Conservation (phyloP, 768 basidiomycete species). For the Tulasnella calospora region DNA sequence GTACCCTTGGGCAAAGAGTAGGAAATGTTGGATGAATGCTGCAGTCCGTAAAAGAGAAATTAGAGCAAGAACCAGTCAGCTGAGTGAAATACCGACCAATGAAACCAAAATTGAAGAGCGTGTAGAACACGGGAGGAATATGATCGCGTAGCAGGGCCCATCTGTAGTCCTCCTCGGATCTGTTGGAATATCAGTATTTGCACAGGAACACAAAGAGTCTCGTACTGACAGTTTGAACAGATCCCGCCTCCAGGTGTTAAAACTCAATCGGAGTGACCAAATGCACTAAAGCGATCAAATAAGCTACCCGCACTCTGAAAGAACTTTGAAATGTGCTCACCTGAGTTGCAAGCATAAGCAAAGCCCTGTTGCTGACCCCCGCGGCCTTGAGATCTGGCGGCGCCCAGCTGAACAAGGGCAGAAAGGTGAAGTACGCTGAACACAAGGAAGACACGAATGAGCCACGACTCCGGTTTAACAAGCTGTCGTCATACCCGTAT, state of each 20-base stretch:
- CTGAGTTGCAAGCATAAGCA: conserved; percentile 68
- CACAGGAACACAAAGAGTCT: neutral
- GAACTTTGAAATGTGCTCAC: conserved; percentile 37
- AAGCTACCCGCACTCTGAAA: neutral
- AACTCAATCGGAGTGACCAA: conserved; percentile 51
- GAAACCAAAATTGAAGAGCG: conserved; percentile 63
- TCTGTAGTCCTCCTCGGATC: conserved; percentile 85
- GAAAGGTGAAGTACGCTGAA: conserved; percentile 65
- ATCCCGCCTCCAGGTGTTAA: conserved; percentile 80
- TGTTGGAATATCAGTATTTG: conserved; percentile 33
- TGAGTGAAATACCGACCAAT: conserved; percentile 47
- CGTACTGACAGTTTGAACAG: conserved; percentile 61
- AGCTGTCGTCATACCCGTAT: conserved; percentile 41
- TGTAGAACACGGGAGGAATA: conserved; percentile 52
- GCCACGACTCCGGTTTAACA: neutral
- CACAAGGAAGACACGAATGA: neutral
- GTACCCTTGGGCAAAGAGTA: conserved; percentile 63
- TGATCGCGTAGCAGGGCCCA: conserved; percentile 72
- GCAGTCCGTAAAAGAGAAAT: conserved; percentile 8
- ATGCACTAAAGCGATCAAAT: conserved; percentile 26
- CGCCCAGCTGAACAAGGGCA: conserved; percentile 53
- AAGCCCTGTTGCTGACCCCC: conserved; percentile 57
- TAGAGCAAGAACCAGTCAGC: neutral
- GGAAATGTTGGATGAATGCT: conserved; percentile 73
- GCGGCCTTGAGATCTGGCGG: conserved; percentile 45